Conservation (phyloP, 2,329 filamentous ascomycete genomes). For the Colletotrichum costaricense region DNA sequence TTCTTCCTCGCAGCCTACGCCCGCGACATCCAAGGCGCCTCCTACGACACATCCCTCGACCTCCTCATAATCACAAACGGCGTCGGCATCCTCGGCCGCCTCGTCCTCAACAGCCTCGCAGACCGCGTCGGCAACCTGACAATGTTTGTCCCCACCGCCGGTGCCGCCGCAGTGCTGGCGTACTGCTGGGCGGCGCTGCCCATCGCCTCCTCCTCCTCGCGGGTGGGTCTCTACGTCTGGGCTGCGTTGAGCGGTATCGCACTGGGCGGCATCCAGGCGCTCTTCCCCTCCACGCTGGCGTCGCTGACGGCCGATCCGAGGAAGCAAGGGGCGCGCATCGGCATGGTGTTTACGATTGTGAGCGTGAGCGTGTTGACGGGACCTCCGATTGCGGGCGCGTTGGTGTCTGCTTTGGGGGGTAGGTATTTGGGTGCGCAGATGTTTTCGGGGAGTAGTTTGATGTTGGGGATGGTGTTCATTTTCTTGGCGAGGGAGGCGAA, state of each 20-base stretch:
- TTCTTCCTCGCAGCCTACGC: neutral
- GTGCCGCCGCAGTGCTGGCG: conserved; percentile 53
- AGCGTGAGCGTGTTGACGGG: conserved; percentile 64
- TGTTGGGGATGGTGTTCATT: conserved; percentile 2
- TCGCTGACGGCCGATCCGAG: conserved; percentile 63
- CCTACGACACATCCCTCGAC: conserved; percentile 47
- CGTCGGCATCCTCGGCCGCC: conserved; percentile 50
- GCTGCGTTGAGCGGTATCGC: conserved; percentile 70
- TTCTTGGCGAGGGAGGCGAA: conserved; percentile 38
- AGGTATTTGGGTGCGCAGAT: neutral
- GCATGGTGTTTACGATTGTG: conserved; percentile 63
- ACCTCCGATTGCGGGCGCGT: conserved; percentile 60
- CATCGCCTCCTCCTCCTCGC: neutral
- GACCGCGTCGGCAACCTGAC: conserved; percentile 51
- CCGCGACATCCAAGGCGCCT: conserved; percentile 43
- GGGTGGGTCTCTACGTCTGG: conserved; percentile 67
- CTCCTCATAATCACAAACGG: conserved; percentile 54
- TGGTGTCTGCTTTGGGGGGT: conserved; percentile 51
- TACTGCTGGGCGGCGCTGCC: conserved; percentile 65
- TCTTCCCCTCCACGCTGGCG: conserved; percentile 73
- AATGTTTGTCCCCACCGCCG: conserved; percentile 58
- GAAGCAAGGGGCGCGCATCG: conserved; percentile 65
- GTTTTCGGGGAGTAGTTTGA: conserved; percentile 6
- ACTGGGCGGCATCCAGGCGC: conserved; percentile 70
- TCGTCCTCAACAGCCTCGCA: conserved; percentile 49